These are phyloP conservation scores for Yamadazyma atlantica DNA, from an alignment of 1,139 yeast species.

Conservation along the genomic window DNA sequence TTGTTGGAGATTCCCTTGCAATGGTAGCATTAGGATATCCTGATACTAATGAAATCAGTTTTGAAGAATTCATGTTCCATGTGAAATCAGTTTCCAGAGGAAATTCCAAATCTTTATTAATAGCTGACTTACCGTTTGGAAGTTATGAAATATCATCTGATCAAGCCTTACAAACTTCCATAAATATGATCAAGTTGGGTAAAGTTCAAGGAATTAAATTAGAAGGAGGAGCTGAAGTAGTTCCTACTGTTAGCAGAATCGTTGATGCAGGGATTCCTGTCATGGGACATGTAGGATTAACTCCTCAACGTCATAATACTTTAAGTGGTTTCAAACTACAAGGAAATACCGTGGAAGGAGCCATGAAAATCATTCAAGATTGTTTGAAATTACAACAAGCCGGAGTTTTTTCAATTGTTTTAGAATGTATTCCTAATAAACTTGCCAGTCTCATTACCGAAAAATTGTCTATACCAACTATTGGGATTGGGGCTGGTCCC, in stretches of 20 bases:
- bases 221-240: constrained; percentile 78
- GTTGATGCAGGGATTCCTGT: constrained; percentile 80
- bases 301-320: constrained; percentile 82
- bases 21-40: constrained; percentile 87
- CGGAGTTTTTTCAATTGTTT: constrained; percentile 73
- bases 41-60: constrained; percentile 70
- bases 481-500: constrained; percentile 95
- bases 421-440: constrained; percentile 84
- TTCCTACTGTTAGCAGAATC: constrained; percentile 45
- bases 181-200: constrained; percentile 61
- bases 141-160: constrained; percentile 65
- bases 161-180: constrained; percentile 66
- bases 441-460: constrained; percentile 68
- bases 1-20: constrained; percentile 91
- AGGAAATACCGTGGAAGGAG: constrained; percentile 60
- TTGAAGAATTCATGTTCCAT: constrained; percentile 80
- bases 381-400: constrained; percentile 70
- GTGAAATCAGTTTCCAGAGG: constrained; percentile 78
- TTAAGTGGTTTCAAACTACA: constrained; percentile 89
- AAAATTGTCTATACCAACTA: constrained; percentile 68
- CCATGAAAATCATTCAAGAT: constrained; percentile 61
- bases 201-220: constrained; percentile 76
- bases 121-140: constrained; percentile 94
- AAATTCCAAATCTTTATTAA: constrained; percentile 57
- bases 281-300: constrained; percentile 88